Evolutionary conservation across 2,329 filamentous ascomycete genomes (phyloP).

Genomic region (Penicillium sp.): DNA sequence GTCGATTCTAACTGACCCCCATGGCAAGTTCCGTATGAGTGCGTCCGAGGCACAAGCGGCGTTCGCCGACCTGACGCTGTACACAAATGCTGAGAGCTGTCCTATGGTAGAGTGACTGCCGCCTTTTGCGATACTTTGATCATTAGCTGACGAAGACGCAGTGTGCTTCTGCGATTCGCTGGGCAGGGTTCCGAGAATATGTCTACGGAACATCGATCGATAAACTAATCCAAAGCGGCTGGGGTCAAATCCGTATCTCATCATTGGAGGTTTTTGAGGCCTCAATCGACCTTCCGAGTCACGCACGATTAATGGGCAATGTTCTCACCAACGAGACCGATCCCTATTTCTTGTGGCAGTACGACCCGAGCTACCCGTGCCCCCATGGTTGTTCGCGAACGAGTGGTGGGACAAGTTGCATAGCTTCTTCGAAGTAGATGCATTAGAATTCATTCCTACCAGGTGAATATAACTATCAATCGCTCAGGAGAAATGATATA

Average conservation of each 20-base stretch:
- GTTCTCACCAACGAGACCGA: conserved; percentile 60
- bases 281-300: conserved; percentile 39
- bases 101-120: conserved; percentile 45
- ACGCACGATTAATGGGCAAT: conserved; percentile 48
- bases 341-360: conserved; percentile 60
- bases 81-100: conserved; percentile 62
- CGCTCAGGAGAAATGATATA: background rate
- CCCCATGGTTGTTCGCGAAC: conserved; percentile 38
- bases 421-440: background rate
- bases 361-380: conserved; percentile 42
- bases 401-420: background rate
- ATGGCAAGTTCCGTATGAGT: conserved; percentile 51
- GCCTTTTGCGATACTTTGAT: conserved; percentile 24
- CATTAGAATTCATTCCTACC: background rate
- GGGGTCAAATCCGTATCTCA: background rate
- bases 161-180: conserved; percentile 61
- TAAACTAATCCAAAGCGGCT: conserved; percentile 41
- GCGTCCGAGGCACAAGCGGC: conserved; percentile 49
- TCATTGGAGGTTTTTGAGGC: conserved; percentile 50
- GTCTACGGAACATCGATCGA: conserved; percentile 59
- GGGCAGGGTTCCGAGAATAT: conserved; percentile 60
- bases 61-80: conserved; percentile 54
- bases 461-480: background rate
- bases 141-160: conserved; percentile 8
- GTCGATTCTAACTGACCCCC: conserved; percentile 51